Conservation (phyloP, 2,329 filamentous ascomycete species). For the Epichloe typhina region DNA sequence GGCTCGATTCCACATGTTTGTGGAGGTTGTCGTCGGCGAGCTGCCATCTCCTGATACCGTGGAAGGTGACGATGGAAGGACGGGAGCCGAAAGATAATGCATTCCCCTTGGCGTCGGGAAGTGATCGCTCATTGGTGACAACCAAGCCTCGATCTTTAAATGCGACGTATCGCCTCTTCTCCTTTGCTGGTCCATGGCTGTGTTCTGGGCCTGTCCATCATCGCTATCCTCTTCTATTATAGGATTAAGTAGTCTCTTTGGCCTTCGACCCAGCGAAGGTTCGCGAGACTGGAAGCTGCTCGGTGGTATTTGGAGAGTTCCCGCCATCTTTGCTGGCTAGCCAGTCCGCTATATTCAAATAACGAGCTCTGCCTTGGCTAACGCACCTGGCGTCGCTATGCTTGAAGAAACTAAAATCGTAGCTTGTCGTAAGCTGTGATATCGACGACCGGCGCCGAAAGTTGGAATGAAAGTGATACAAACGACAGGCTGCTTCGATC, state of each 20-base stretch:
- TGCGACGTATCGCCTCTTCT: conserved; percentile 22
- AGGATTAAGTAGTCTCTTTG: conserved; percentile 44
- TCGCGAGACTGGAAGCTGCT: conserved; percentile 31
- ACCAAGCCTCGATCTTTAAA: conserved; percentile 43
- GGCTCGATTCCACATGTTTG: conserved; percentile 48
- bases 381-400: background rate
- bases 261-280: conserved; percentile 43
- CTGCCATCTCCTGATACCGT: conserved; percentile 38
- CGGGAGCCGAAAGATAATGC: conserved; percentile 50
- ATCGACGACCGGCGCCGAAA: conserved; percentile 25
- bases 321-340: conserved; percentile 30
- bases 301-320: conserved; percentile 15
- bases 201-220: conserved; percentile 17
- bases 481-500: conserved; percentile 32
- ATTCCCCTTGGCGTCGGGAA: conserved; percentile 61
- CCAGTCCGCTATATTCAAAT: conserved; percentile 16
- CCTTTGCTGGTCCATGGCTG: conserved; percentile 10
- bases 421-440: conserved; percentile 8
- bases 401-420: background rate
- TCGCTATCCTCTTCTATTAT: conserved; percentile 48
- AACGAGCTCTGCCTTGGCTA: conserved; percentile 5
- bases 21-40: conserved; percentile 40
- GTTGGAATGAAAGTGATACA: conserved; percentile 9
- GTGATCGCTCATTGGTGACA: conserved; percentile 47
- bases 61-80: conserved; percentile 48